These are phyloP conservation scores for Didymosphaeria variabile DNA, from an alignment of 2,329 filamentous ascomycete genomes.

Conservation along the genomic window DNA sequence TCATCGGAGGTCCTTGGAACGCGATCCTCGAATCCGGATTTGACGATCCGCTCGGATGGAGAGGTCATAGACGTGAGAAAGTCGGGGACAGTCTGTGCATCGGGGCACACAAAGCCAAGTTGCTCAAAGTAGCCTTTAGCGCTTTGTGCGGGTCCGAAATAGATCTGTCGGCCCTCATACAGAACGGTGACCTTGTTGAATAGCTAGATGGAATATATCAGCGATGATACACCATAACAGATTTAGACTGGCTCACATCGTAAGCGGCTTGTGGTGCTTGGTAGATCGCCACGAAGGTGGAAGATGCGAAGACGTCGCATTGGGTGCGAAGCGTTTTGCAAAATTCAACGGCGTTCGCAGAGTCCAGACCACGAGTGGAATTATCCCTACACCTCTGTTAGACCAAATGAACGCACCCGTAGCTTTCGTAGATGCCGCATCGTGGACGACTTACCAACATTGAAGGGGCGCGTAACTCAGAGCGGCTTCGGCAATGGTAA, in stretches of 20 bases:
- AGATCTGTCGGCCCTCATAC: slow-evolving; percentile 76
- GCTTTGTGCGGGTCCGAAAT: slow-evolving; percentile 70
- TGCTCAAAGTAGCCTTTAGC: slow-evolving; percentile 74
- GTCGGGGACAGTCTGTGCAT: slow-evolving; percentile 77
- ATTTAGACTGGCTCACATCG: slow-evolving; percentile 51
- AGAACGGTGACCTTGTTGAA: slow-evolving; percentile 76
- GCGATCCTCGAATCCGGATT: slow-evolving; percentile 54
- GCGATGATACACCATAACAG: slow-evolving; percentile 67
- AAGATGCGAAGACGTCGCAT: slow-evolving; percentile 59
- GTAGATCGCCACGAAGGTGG: slow-evolving; percentile 61
- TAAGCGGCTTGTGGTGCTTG: slow-evolving; percentile 74
- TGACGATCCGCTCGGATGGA: slow-evolving; percentile 56
- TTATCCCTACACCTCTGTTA: slow-evolving; percentile 58
- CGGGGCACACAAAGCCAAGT: slow-evolving; percentile 76
- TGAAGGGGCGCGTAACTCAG: slow-evolving; percentile 70
- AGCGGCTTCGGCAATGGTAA: slow-evolving; percentile 51
- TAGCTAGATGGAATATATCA: slow-evolving; percentile 71
- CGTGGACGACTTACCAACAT: slow-evolving; percentile 60
- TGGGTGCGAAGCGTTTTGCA: slow-evolving; percentile 61
- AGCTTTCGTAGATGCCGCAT: not conserved
- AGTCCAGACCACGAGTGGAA: slow-evolving; percentile 37
- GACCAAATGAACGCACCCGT: slow-evolving; percentile 15
- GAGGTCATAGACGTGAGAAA: slow-evolving; percentile 79
- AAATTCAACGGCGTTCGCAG: slow-evolving; percentile 64
- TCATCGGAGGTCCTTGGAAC: slow-evolving; percentile 61